Evolutionary conservation across 176 grass and related monocot species (phyloP).

Genomic region (Avena eriantha): DNA sequence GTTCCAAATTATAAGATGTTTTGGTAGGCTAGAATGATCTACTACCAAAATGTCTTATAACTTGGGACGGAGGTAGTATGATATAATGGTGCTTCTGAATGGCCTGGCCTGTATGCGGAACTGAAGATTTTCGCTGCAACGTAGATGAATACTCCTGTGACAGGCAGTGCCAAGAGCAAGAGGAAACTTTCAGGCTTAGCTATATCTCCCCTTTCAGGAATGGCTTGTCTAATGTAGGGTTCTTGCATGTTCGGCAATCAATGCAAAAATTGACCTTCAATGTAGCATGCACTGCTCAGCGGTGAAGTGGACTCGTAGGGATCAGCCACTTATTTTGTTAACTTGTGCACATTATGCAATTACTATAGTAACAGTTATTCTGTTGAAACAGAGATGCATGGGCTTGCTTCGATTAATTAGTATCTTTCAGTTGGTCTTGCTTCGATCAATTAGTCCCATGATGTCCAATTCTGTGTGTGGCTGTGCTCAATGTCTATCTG

Average conservation of each 20-base stretch:
- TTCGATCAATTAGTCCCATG: not conserved
- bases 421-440: not conserved
- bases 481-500: not conserved
- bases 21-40: too few relatives aligned
- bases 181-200: not conserved
- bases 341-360: not conserved
- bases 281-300: not conserved
- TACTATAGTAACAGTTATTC: not conserved
- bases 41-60: too few relatives aligned
- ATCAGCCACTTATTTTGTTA: not conserved
- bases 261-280: too few relatives aligned
- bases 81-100: not conserved
- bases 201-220: not conserved
- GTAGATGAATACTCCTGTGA: not conserved
- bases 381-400: not conserved
- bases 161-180: not conserved
- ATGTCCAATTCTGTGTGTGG: not conserved
- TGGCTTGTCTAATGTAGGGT: not conserved
- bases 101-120: not conserved
- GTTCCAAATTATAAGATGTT: too few relatives aligned
- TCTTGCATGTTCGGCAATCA: not conserved
- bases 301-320: not conserved
- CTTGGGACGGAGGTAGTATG: too few relatives aligned
- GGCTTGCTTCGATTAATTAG: not conserved
- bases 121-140: not conserved